Conservation (phyloP, 1,139 yeast species). For the Suhomyces anneliseae region DNA sequence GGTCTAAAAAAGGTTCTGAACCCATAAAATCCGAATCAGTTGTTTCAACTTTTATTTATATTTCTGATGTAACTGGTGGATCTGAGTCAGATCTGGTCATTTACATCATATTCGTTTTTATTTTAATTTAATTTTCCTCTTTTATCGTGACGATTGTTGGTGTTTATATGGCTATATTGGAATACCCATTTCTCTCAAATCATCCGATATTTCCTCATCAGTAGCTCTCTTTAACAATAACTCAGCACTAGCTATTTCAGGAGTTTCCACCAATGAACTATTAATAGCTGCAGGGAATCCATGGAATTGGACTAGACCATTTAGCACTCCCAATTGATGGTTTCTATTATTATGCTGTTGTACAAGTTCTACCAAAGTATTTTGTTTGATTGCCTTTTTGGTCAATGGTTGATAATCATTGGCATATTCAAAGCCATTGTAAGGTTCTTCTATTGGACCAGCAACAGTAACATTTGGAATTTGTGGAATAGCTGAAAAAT, state of each 20-base stretch:
- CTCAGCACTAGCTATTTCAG: conserved; percentile 26
- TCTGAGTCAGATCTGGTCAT: too few relatives aligned
- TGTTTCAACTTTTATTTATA: too few relatives aligned
- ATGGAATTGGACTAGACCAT: conserved; percentile 55
- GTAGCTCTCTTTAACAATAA: conserved; percentile 51
- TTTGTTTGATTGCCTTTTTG: conserved; percentile 40
- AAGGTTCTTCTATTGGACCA: conserved; percentile 6
- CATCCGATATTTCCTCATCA: conserved; percentile 63
- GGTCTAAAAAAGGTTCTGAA: too few relatives aligned
- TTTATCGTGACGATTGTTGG: too few relatives aligned
- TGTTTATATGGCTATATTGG: conserved; percentile 9
- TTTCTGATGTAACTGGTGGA: too few relatives aligned
- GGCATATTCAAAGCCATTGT: conserved; percentile 10
- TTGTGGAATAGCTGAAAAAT: conserved; percentile 37
- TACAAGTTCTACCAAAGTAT: conserved; percentile 46
- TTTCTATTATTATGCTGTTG: conserved; percentile 54
- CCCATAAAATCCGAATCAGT: too few relatives aligned
- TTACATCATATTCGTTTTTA: too few relatives aligned
- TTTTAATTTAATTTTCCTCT: too few relatives aligned
- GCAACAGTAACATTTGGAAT: conserved; percentile 26
- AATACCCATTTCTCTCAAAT: conserved; percentile 53
- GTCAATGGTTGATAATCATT: conserved; percentile 40
- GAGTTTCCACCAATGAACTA: conserved; percentile 25
- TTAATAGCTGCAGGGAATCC: conserved; percentile 72
- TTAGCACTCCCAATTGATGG: conserved; percentile 56